These are phyloP conservation scores for Torrubiella hemipterigena DNA, from an alignment of 2,329 filamentous ascomycete species.

Conservation along the genomic window DNA sequence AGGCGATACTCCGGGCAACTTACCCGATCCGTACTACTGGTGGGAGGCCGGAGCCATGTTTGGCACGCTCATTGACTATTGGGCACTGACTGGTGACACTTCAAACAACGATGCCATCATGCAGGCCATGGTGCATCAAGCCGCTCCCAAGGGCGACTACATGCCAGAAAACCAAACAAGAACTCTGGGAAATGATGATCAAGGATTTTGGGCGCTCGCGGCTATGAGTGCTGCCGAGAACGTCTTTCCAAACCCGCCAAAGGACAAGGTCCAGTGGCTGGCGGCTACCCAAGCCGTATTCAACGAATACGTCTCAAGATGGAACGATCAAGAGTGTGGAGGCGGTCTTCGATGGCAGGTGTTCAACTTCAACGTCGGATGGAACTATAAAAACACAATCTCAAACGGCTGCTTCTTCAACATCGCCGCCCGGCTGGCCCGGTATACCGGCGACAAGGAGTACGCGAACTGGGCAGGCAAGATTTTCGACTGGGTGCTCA, in stretches of 20 bases:
- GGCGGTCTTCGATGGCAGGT: slow-evolving; percentile 83
- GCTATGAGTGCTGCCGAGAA: slow-evolving; percentile 62
- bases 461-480: slow-evolving; percentile 66
- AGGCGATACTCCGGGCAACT: slow-evolving; percentile 43
- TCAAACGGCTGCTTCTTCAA: slow-evolving; percentile 62
- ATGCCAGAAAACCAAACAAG: slow-evolving; percentile 47
- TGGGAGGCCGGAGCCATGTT: slow-evolving; percentile 58
- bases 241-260: slow-evolving; percentile 51
- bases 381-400: slow-evolving; percentile 56
- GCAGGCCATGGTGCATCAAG: slow-evolving; percentile 44
- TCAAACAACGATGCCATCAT: slow-evolving; percentile 45
- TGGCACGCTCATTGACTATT: slow-evolving; percentile 53
- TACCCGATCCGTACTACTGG: slow-evolving; percentile 56
- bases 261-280: slow-evolving; percentile 57
- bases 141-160: slow-evolving; percentile 39
- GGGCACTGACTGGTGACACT: slow-evolving; percentile 48
- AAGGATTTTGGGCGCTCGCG: slow-evolving; percentile 65
- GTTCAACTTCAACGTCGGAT: slow-evolving; percentile 63
- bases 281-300: slow-evolving; percentile 68
- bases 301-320: slow-evolving; percentile 61
- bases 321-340: slow-evolving; percentile 51
- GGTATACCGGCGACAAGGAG: slow-evolving; percentile 68
- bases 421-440: slow-evolving; percentile 56
- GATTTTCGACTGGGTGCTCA: slow-evolving; percentile 53
- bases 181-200: slow-evolving; percentile 51